Conservation (phyloP, 1,139 yeast species). For the Pichia sp. region DNA sequence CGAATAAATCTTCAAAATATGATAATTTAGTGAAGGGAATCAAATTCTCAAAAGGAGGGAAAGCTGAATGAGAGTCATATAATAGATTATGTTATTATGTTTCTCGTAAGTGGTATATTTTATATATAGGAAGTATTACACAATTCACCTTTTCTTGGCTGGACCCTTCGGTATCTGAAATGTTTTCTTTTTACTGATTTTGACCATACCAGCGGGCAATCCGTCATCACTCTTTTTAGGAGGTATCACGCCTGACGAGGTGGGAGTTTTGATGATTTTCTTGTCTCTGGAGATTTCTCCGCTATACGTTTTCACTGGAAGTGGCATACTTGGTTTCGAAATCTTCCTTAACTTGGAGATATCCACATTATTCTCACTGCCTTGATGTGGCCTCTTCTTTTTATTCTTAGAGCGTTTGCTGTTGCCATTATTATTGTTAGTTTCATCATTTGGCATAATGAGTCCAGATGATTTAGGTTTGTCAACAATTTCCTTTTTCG, state of each 20-base stretch:
- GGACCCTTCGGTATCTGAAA: slow-evolving; percentile 3
- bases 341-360: slow-evolving; percentile 5
- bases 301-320: slow-evolving; percentile 7
- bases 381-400: neutral
- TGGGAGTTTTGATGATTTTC: slow-evolving; percentile 4
- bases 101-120: neutral
- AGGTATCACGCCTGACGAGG: slow-evolving; percentile 12
- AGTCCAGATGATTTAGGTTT: slow-evolving; percentile 7
- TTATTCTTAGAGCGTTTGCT: neutral
- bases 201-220: slow-evolving; percentile 17
- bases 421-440: neutral
- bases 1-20: slow-evolving; percentile 21
- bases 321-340: neutral
- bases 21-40: slow-evolving; percentile 19
- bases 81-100: neutral
- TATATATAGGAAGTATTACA: neutral
- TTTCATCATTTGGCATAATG: slow-evolving; percentile 5
- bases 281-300: slow-evolving; percentile 8
- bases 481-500: neutral
- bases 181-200: slow-evolving; percentile 21
- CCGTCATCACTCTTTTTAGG: neutral
- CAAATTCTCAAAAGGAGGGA: slow-evolving; percentile 26
- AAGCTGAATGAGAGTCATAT: slow-evolving; percentile 22
- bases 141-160: neutral
- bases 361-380: neutral